Evolutionary conservation across 2,329 filamentous ascomycete species (phyloP).

Genomic region (Fusarium humuli): DNA sequence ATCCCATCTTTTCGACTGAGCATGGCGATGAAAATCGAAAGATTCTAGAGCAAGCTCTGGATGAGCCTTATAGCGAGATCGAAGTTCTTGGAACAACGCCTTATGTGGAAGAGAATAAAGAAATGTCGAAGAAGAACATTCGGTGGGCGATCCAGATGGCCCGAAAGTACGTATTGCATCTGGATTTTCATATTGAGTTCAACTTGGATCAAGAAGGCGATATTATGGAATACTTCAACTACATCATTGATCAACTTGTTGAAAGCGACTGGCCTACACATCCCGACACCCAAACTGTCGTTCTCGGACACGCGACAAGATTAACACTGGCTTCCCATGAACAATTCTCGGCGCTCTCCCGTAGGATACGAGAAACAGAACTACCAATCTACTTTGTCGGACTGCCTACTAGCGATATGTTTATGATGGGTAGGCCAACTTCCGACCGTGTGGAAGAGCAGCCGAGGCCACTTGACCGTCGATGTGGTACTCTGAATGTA

Average conservation of each 20-base stretch:
- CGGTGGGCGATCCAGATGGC: conserved; percentile 9
- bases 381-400: conserved; percentile 6
- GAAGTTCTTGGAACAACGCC: neutral
- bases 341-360: neutral
- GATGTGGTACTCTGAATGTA: conserved; percentile 11
- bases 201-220: neutral
- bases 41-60: neutral
- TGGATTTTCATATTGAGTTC: conserved; percentile 22
- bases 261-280: neutral
- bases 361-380: neutral
- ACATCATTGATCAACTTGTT: neutral
- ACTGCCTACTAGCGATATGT: conserved; percentile 10
- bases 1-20: conserved; percentile 14
- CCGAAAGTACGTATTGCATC: neutral
- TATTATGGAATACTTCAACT: neutral
- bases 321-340: conserved; percentile 1
- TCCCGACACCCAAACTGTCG: neutral
- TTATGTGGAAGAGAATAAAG: neutral
- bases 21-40: neutral
- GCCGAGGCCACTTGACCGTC: neutral
- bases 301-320: conserved; percentile 19
- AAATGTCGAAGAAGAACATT: neutral
- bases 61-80: neutral
- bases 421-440: conserved; percentile 11
- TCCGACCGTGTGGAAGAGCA: rapidly evolving